These are phyloP conservation scores for Fusarium sp. DNA, from an alignment of 2,329 filamentous ascomycete species.

Conservation along the genomic window DNA sequence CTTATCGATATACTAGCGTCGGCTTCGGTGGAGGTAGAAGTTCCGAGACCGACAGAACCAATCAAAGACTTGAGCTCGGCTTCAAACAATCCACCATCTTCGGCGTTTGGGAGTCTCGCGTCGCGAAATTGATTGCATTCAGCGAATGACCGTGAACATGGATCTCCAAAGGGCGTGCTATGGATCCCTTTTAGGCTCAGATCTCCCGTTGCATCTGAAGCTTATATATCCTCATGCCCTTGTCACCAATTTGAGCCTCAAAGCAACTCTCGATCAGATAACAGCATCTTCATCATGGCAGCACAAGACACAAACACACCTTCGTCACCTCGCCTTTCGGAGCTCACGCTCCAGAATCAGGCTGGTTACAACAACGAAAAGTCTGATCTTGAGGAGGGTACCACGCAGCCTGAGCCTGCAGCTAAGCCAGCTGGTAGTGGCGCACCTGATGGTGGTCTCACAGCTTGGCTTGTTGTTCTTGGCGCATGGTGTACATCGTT, in stretches of 20 bases:
- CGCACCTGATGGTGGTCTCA: slow-evolving; percentile 30
- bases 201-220: neutral
- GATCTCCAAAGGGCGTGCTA: slow-evolving; percentile 2
- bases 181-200: slow-evolving; percentile 1
- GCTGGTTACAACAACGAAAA: slow-evolving; percentile 20
- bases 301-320: neutral
- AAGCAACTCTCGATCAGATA: neutral
- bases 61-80: neutral
- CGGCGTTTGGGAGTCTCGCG: slow-evolving; percentile 1
- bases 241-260: slow-evolving; percentile 20
- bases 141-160: neutral
- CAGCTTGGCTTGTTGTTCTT: slow-evolving; percentile 56
- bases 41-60: slow-evolving; percentile 17
- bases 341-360: slow-evolving; percentile 19
- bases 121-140: slow-evolving; percentile 16
- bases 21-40: neutral
- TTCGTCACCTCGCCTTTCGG: slow-evolving; percentile 25
- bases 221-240: slow-evolving; percentile 20
- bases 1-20: slow-evolving; percentile 2
- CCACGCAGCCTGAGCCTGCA: neutral
- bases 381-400: slow-evolving; percentile 26
- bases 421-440: neutral
- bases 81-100: neutral
- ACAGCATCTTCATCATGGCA: slow-evolving; percentile 7
- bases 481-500: slow-evolving; percentile 58